These are phyloP conservation scores for Monosporozyma aquatica DNA, from an alignment of 805 yeast species.

Conservation along the genomic window DNA sequence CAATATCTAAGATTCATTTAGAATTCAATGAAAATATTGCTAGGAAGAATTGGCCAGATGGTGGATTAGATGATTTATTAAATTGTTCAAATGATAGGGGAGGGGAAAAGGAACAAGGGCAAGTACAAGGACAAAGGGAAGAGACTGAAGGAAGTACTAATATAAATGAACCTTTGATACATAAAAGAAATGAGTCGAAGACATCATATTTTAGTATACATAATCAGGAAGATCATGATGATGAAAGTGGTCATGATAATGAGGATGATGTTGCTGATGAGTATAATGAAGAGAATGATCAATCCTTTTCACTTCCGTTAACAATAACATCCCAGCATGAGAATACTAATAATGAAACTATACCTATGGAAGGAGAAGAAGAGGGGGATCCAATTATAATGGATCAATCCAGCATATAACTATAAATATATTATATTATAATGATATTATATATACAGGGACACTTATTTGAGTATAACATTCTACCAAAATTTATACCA, in stretches of 20 bases:
- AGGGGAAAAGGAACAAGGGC: constrained; percentile 6
- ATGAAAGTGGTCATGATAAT: too few relatives aligned
- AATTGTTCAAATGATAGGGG: constrained; percentile 51
- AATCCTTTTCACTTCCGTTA: constrained; percentile 44
- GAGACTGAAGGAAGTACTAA: neutral
- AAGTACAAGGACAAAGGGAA: neutral
- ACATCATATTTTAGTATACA: constrained; percentile 1
- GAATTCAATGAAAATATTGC: constrained; percentile 77
- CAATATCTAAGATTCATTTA: constrained; percentile 67
- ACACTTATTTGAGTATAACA: neutral
- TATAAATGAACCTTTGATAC: neutral
- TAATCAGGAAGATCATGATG: too few relatives aligned
- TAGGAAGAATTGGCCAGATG: constrained; percentile 78
- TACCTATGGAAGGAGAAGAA: too few relatives aligned
- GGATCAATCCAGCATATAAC: neutral
- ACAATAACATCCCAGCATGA: neutral
- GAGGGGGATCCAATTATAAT: too few relatives aligned
- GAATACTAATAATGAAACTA: neutral
- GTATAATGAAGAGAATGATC: constrained; percentile 26
- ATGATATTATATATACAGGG: neutral
- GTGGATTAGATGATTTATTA: constrained; percentile 67
- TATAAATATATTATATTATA: constrained; percentile 3
- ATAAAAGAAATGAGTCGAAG: constrained; percentile 1
- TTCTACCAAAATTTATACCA: constrained; percentile 30
- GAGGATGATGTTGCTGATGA: too few relatives aligned